phyloP scores from a whole-genome alignment of 331 rosid genomes.

The Malus hybrid region DNA sequence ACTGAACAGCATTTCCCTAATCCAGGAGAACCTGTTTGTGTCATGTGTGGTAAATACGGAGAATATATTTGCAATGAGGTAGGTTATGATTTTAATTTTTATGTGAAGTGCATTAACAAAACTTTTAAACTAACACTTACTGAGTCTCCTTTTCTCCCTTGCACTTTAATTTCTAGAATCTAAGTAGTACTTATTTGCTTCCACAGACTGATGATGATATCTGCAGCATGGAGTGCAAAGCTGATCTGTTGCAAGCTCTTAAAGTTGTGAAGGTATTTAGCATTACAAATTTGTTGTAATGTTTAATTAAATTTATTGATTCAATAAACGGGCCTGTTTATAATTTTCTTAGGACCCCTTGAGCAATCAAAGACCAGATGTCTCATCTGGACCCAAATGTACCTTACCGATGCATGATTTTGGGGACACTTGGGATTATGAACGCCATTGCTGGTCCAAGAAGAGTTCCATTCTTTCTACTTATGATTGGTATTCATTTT shows the following conservation, averaged over 20 bases:
- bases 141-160: neutral
- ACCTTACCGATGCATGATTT: constrained; percentile 36
- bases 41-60: constrained; percentile 78
- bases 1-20: constrained; percentile 60
- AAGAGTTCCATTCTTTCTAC: constrained; percentile 61
- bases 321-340: neutral
- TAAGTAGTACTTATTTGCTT: constrained; percentile 16
- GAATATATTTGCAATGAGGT: constrained; percentile 87
- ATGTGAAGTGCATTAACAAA: neutral
- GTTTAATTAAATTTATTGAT: neutral
- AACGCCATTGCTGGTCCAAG: constrained; percentile 63
- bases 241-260: constrained; percentile 49
- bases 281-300: neutral
- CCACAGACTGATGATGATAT: constrained; percentile 74
- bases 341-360: constrained; percentile 36
- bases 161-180: neutral
- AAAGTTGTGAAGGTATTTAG: constrained; percentile 39
- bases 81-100: constrained; percentile 3
- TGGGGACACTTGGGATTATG: constrained; percentile 69
- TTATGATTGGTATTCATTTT: constrained; percentile 62
- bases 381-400: constrained; percentile 22
- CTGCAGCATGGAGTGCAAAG: constrained; percentile 88
- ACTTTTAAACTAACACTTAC: neutral
- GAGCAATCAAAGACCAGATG: constrained; percentile 22
- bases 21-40: constrained; percentile 80